Evolutionary conservation across 352 stramenopile species (phyloP).

Genomic region (Saprolegnia diclina): DNA sequence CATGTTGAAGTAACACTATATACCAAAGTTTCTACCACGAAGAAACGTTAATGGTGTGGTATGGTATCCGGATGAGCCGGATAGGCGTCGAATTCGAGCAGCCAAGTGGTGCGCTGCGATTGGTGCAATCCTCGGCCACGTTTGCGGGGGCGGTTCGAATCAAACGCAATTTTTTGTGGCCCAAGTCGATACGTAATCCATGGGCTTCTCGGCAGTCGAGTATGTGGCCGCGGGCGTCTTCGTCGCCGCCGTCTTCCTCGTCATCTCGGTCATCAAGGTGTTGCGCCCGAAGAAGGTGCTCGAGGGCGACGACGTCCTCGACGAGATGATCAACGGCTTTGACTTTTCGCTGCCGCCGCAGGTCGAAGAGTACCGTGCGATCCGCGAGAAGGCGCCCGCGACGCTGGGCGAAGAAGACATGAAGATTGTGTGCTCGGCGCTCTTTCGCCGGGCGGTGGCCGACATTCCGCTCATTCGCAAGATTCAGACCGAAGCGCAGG

Average conservation of each 20-base stretch:
- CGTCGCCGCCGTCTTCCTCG: conserved; percentile 46
- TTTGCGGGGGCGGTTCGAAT: neutral
- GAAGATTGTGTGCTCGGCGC: conserved; percentile 69
- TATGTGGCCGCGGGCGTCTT: conserved; percentile 61
- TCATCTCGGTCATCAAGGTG: conserved; percentile 58
- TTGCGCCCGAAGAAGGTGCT: conserved; percentile 63
- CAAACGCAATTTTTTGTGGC: neutral
- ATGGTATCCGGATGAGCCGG: neutral
- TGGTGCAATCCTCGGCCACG: neutral
- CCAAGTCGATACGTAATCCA: neutral
- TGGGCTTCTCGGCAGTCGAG: conserved; percentile 51
- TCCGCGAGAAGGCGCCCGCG: conserved; percentile 50
- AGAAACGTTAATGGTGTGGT: neutral
- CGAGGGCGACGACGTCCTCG: conserved; percentile 69
- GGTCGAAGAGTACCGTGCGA: conserved; percentile 68
- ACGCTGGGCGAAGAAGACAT: conserved; percentile 34
- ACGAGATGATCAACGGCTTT: conserved; percentile 87
- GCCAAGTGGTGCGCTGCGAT: conserved; percentile 20
- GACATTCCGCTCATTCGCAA: conserved; percentile 84
- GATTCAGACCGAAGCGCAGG: conserved; percentile 78
- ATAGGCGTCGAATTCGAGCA: neutral
- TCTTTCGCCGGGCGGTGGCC: conserved; percentile 76
- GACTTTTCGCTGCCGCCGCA: conserved; percentile 80
- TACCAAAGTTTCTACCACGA: neutral
- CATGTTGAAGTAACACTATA: neutral